Evolutionary conservation across 2,329 filamentous ascomycete species (phyloP), one percentile per base, ranked within the genome.

Genomic region (Fusarium pseudoanthophilum): DNA sequence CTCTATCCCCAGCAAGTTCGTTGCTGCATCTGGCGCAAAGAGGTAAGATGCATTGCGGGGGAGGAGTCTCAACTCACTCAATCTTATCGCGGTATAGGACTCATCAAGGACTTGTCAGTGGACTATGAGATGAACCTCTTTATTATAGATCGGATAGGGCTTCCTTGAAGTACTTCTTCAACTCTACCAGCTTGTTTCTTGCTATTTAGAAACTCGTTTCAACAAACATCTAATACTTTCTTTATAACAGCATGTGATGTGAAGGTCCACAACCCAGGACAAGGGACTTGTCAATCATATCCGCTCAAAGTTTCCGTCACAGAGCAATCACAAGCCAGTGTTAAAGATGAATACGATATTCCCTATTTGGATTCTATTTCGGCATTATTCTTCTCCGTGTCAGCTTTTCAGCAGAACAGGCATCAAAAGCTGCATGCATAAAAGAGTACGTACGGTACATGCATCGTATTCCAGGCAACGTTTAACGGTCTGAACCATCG

Each of bases 1-100:
- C 26, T 34, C 34, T 32, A 15, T 55, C 49, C 55, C 46, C 28
- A 60, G 45, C 24, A 57, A 28, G 28, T 16, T 43, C 28, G 20
- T 40, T n/a, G 37, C 43, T 45, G 43, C 69, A 49, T 28, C 51
- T 55, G 63, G 52, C 45, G 40, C 16, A 64, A 73, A 60, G 40
- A 60, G 67, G 56, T 45, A 74, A 74, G 67, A 65, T 28, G 39
- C 32, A 74, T 74, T 74, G 71, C 52, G 67, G 71, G 71, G 71
- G 52, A 67, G 66, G 65, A 61, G 60, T 42, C 56, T 52, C 28
- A 30, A 7, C 7, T 34, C 43, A 24, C 11, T 49, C 51, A 55
- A 40, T 55, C 51, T 55, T 40, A 55, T 55, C 51, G 26, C 8
- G 14, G 5, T 55, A 13, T 5, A 20, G 34, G 51, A 28, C 34